phyloP scores from a whole-genome alignment of 495 filamentous ascomycete species.

The Sporormia fimetaria region DNA sequence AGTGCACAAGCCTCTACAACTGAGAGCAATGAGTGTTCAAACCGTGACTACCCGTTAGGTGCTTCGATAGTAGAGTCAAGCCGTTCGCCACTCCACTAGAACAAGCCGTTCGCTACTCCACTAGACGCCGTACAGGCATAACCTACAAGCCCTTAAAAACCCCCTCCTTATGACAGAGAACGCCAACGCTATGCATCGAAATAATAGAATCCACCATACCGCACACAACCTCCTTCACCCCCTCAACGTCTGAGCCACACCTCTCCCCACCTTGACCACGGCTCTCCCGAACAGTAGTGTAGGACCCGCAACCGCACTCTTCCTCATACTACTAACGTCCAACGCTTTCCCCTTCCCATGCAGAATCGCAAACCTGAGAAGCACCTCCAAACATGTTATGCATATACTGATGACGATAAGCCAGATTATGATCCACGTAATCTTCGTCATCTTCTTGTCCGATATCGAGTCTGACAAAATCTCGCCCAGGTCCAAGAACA shows the following conservation, averaged over 20 bases:
- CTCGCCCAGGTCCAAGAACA: conserved; percentile 93
- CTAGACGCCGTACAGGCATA: too few species aligned
- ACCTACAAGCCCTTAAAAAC: too few species aligned
- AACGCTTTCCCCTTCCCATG: conserved; percentile 21
- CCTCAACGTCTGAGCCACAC: neutral
- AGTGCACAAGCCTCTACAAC: too few species aligned
- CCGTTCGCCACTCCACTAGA: too few species aligned
- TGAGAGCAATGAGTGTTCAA: too few species aligned
- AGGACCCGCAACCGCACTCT: conserved; percentile 13
- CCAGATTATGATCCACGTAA: conserved; percentile 98
- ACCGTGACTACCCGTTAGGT: too few species aligned
- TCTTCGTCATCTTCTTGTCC: conserved; percentile 83
- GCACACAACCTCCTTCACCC: conserved; percentile 1
- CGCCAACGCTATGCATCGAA: conserved; percentile 19
- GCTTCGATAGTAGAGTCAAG: too few species aligned
- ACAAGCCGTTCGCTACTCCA: too few species aligned
- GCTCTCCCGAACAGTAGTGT: conserved; percentile 14
- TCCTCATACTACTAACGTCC: conserved; percentile 1
- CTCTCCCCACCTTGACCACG: conserved; percentile 9
- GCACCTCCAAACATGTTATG: conserved; percentile 83
- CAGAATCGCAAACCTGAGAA: conserved; percentile 74
- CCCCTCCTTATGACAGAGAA: neutral
- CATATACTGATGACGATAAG: conserved; percentile 83
- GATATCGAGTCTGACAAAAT: conserved; percentile 86
- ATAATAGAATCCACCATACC: neutral